Evolutionary conservation across 768 basidiomycete genomes (phyloP).

Genomic region (Roridomyces roridus): DNA sequence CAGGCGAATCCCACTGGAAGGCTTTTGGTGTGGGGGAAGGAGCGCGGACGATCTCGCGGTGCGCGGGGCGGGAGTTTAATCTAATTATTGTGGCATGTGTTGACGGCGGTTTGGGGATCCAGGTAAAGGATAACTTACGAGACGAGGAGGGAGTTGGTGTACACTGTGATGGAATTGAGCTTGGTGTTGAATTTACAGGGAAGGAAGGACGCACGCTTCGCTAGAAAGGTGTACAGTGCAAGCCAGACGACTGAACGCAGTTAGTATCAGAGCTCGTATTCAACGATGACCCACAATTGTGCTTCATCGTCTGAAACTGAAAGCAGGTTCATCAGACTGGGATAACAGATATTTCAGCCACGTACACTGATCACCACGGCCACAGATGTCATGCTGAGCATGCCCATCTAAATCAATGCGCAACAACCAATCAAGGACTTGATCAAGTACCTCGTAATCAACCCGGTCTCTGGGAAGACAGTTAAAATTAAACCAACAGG

Average conservation of each 20-base stretch:
- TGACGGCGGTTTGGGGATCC: neutral
- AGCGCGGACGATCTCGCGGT: no score
- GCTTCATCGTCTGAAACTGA: no score
- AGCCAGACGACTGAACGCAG: slow-evolving; percentile 43
- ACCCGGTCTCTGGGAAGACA: no score
- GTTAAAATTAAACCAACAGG: no score
- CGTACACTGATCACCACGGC: no score
- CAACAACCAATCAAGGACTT: no score
- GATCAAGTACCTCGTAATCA: no score
- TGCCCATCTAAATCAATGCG: no score
- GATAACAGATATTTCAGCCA: neutral
- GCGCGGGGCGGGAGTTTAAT: neutral
- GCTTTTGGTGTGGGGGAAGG: no score
- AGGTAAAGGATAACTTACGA: slow-evolving; percentile 7
- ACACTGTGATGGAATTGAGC: slow-evolving; percentile 4
- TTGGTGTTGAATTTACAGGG: neutral
- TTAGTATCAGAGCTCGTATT: neutral
- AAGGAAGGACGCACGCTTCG: slow-evolving; percentile 28
- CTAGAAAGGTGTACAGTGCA: slow-evolving; percentile 36
- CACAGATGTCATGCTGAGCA: no score
- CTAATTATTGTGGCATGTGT: neutral
- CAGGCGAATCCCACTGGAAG: no score
- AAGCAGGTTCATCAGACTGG: no score
- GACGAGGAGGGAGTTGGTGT: slow-evolving; percentile 21
- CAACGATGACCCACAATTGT: neutral